Evolutionary conservation across 441 rosid species (phyloP), one percentile per base, ranked within the genome.

Genomic region (Gossypium schwendimanii): DNA sequence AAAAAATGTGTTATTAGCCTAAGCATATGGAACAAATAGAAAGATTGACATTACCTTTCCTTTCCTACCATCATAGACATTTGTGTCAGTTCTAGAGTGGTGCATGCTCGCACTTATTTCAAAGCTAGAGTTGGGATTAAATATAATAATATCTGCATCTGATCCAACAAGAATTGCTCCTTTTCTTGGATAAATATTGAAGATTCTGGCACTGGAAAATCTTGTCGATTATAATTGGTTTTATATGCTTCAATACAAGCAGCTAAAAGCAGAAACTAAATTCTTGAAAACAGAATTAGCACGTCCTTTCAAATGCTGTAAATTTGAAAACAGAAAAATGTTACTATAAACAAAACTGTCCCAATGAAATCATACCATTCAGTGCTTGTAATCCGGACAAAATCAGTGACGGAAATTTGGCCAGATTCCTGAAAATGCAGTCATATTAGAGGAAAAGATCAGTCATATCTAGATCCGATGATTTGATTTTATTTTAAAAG

Each of bases 151-250:
- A 78, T 94, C 96, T 55, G 98, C 98, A 87, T 94, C 97, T 5
- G 97, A 92, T 69, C 95, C 97, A 36, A 80, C 77, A 78, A 92
- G 90, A 64, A 94, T 86, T 47, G 93, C 97, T 80, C 98, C 98
- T 82, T 94, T 94, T 76, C 88, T 82, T 63, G 98, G 99, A 81
- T 86, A 94, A 64, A 92, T 74, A 58, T 94, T 94, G 88, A 94
- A 92, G 79, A 94, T 87, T 79, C 82, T 87, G 69, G 99, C 99
- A 79, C 99, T 94, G 92, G 20, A 60, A 79, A 50, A 69, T 31
- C 14, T 12, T 62, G 17, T 8, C 17, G 0, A 21, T 54, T 73
- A 59, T 24, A 58, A 23, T 59, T 59, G 10, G 63, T 12, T 59
- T 59, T n/a, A 10, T 45, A 71, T 50, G 47, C 50, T 9, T 20